These are phyloP conservation scores for Graphilbum sp. DNA, from an alignment of 2,329 filamentous ascomycete genomes.

Conservation along the genomic window DNA sequence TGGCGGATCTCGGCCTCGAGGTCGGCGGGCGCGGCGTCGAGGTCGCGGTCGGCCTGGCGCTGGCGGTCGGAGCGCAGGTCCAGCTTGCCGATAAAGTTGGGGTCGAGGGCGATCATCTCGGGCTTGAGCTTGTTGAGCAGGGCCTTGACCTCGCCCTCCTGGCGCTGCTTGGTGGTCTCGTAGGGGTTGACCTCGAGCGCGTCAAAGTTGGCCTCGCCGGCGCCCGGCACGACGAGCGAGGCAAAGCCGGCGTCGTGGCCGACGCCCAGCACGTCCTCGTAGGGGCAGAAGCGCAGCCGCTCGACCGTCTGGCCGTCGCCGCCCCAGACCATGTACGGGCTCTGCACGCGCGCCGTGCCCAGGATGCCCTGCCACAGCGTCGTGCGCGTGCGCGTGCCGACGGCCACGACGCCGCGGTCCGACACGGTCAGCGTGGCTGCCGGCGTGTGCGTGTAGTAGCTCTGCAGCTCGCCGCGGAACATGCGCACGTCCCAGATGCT, in stretches of 20 bases:
- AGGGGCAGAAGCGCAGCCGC: constrained; percentile 80
- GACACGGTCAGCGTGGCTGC: constrained; percentile 76
- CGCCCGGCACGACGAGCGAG: constrained; percentile 77
- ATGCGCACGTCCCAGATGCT: constrained; percentile 12
- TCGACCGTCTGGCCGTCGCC: constrained; percentile 71
- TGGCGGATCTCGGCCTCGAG: constrained; percentile 52
- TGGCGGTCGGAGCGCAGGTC: constrained; percentile 69
- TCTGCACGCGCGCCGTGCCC: constrained; percentile 48
- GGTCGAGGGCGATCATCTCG: constrained; percentile 92
- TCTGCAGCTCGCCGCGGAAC: constrained; percentile 65
- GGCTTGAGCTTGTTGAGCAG: constrained; percentile 90
- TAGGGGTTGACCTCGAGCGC: constrained; percentile 88
- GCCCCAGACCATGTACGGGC: constrained; percentile 87
- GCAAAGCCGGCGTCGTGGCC: constrained; percentile 76
- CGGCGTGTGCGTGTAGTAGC: constrained; percentile 69
- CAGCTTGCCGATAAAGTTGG: constrained; percentile 77
- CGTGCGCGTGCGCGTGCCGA: constrained; percentile 79
- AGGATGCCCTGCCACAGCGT: constrained; percentile 77
- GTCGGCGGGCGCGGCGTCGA: constrained; percentile 50
- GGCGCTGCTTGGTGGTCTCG: constrained; percentile 82
- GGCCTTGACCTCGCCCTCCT: constrained; percentile 77
- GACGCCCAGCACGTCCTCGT: constrained; percentile 73
- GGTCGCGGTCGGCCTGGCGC: constrained; percentile 58
- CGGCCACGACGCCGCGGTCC: constrained; percentile 71
- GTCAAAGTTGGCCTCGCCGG: constrained; percentile 95